Evolutionary conservation across 2,329 filamentous ascomycete species (phyloP).

Genomic region (Hirsutella minnesotensis): DNA sequence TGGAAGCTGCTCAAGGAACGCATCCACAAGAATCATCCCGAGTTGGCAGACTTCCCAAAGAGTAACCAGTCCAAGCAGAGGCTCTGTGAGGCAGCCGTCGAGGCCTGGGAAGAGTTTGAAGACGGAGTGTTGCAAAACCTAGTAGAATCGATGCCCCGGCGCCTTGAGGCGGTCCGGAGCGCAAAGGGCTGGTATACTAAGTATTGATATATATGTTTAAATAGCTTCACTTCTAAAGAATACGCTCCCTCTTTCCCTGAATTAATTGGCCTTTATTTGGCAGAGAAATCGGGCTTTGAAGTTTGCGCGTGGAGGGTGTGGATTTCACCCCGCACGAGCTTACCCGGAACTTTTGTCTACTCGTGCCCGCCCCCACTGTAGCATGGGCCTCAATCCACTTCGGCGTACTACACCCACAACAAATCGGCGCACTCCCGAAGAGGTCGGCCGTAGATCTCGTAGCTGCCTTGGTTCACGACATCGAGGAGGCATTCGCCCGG

Average conservation of each 20-base stretch:
- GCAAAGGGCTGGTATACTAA: constrained; percentile 3
- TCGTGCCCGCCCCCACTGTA: no score
- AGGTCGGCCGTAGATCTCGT: constrained; percentile 9
- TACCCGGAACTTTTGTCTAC: no score
- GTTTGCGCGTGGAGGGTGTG: no score
- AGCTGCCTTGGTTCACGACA: constrained; percentile 8
- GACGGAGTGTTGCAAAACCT: constrained; percentile 3
- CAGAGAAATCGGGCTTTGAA: no score
- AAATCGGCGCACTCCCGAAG: constrained; percentile 12
- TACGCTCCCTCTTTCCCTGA: no score
- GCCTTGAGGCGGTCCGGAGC: neutral
- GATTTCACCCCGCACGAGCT: no score
- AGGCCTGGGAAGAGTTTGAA: constrained; percentile 3
- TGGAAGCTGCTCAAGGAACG: constrained; percentile 5
- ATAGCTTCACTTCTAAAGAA: no score
- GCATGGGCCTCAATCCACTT: constrained; percentile 9
- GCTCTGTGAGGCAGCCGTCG: no score
- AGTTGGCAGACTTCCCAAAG: constrained; percentile 1
- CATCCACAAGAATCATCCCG: constrained; percentile 2
- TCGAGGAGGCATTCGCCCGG: constrained; percentile 7
- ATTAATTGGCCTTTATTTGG: no score
- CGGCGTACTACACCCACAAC: constrained; percentile 8
- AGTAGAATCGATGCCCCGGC: neutral
- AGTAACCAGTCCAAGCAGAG: constrained; percentile 1
- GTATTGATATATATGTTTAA: neutral